These are phyloP conservation scores for Cordyceps militaris DNA, from an alignment of 2,329 filamentous ascomycete species.

Conservation along the genomic window DNA sequence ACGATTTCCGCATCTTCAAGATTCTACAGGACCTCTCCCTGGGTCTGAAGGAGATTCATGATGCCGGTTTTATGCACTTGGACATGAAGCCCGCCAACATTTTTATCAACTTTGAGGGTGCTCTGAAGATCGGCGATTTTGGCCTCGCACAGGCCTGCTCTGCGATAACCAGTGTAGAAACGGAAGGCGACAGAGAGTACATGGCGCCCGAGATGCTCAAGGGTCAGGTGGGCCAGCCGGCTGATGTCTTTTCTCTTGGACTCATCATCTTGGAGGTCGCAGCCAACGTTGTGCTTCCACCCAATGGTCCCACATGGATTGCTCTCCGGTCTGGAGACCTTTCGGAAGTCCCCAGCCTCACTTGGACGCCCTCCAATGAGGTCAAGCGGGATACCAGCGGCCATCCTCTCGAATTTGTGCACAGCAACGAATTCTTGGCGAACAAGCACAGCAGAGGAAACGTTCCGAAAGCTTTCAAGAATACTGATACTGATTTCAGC, in stretches of 20 bases:
- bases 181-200: conserved; percentile 93
- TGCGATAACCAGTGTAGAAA: conserved; percentile 67
- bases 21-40: conserved; percentile 79
- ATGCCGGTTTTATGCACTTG: conserved; percentile 76
- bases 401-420: conserved; percentile 31
- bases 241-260: conserved; percentile 89
- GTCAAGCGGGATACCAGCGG: conserved; percentile 67
- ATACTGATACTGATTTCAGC: conserved; percentile 42
- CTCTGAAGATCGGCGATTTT: conserved; percentile 81
- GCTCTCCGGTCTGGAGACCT: conserved; percentile 84
- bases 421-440: conserved; percentile 27
- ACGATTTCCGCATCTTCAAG: conserved; percentile 99
- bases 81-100: conserved; percentile 83
- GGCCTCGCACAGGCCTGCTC: conserved; percentile 76
- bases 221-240: conserved; percentile 80
- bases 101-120: conserved; percentile 72
- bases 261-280: conserved; percentile 93
- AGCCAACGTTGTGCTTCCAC: conserved; percentile 86
- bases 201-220: conserved; percentile 88
- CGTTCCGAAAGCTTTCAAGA: conserved; percentile 40
- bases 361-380: conserved; percentile 66
- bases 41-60: conserved; percentile 84
- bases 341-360: conserved; percentile 80
- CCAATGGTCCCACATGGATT: conserved; percentile 88
- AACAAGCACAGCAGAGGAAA: conserved; percentile 29